Percentiles rank a stretch among this genome's conserved stretches.
Conservation (phyloP, 1,284 basidiomycete genomes). For the Ceratobasidium sp. region DNA sequence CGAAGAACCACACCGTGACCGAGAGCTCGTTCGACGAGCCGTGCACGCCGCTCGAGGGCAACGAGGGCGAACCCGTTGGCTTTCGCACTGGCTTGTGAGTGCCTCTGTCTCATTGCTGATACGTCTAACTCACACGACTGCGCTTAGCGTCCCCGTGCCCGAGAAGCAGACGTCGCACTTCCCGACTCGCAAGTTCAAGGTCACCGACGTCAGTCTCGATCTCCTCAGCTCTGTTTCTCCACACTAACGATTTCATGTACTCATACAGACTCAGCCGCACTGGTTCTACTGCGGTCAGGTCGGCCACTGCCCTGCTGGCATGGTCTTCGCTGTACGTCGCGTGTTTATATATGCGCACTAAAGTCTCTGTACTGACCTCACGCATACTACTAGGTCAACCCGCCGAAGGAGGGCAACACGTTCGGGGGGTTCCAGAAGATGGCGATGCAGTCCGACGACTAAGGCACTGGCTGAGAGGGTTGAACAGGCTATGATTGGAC, state of each 20-base stretch:
- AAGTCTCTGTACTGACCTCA: background rate
- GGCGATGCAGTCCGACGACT: background rate
- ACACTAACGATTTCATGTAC: background rate
- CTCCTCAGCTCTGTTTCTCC: too few relatives aligned
- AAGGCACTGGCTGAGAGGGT: background rate
- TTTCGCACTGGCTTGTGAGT: constrained; percentile 45
- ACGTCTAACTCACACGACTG: background rate
- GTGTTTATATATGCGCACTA: background rate
- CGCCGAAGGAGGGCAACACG: too few relatives aligned
- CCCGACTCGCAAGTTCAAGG: constrained; percentile 28
- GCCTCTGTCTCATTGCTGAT: background rate
- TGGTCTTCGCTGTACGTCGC: constrained; percentile 45
- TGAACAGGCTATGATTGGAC: background rate
- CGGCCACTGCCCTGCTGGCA: constrained; percentile 33
- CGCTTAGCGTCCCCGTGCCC: constrained; percentile 27
- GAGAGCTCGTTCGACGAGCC: constrained; percentile 39
- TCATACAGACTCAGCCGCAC: constrained; percentile 14
- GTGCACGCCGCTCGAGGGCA: background rate
- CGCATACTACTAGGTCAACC: background rate
- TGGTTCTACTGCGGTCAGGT: constrained; percentile 46
- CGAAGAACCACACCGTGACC: constrained; percentile 42
- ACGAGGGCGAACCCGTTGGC: background rate
- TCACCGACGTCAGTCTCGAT: constrained; percentile 4
- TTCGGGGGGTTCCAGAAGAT: too few relatives aligned
- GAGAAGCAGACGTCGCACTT: constrained; percentile 11